Conservation (phyloP, 805 yeast species). For the Metschnikowia cubensis region DNA sequence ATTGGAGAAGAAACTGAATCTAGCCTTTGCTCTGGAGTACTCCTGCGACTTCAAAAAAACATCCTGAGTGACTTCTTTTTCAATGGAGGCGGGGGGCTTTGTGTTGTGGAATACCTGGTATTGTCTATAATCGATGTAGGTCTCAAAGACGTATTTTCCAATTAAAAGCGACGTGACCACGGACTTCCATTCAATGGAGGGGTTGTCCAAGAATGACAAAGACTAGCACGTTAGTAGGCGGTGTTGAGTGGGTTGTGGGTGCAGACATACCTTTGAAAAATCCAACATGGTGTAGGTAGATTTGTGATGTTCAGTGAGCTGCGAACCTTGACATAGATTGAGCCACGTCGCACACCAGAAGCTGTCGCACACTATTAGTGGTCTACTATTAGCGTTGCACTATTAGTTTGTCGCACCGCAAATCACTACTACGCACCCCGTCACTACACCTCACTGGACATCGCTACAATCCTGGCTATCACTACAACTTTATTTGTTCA, state of each 20-base stretch:
- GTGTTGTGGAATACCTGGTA: constrained; percentile 55
- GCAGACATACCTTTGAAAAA: constrained; percentile 16
- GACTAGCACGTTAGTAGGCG: constrained; percentile 29
- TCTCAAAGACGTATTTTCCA: constrained; percentile 71
- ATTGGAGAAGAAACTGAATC: constrained; percentile 57
- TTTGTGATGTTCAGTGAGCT: background rate
- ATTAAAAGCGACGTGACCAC: constrained; percentile 70
- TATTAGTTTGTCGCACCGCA: background rate
- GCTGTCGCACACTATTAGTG: no score
- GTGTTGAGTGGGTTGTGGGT: background rate
- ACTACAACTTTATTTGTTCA: no score
- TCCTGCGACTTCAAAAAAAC: constrained; percentile 73
- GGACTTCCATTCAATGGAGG: constrained; percentile 75
- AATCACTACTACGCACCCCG: no score
- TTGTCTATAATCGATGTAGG: constrained; percentile 73
- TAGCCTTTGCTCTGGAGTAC: constrained; percentile 75
- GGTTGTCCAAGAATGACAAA: constrained; percentile 55
- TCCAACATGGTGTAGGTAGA: constrained; percentile 11
- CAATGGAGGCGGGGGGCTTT: constrained; percentile 64
- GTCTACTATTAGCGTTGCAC: no score
- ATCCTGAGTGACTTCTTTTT: constrained; percentile 63
- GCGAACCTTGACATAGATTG: background rate
- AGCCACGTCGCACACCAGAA: constrained; percentile 3
- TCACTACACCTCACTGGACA: no score
- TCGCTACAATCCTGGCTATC: no score